Evolutionary conservation across 2,329 filamentous ascomycete species (phyloP), one percentile per base, ranked within the genome.

Genomic region (Chrysoporthe austroafricana): DNA sequence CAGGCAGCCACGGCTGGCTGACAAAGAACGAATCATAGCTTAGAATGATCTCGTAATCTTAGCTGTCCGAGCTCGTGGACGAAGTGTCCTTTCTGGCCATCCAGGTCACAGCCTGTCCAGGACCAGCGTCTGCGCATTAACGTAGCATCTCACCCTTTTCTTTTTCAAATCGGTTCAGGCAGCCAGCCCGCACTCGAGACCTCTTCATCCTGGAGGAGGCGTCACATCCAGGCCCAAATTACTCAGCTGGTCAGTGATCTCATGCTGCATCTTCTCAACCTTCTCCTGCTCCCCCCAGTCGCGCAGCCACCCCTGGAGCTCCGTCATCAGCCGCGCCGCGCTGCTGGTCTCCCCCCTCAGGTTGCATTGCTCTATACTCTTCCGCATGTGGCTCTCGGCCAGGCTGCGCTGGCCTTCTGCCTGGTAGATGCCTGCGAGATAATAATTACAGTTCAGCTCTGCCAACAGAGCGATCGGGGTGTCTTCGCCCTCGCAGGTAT

Each of bases 271-370:
- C 14, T 39, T 42, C 43, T 58, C 62, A 18, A 63, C 62, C 62
- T 62, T 69, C 21, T 48, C 62, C 21, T 65, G 14, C 46, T 69
- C 66, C 3, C 68, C 66, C 68, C 68, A 69, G 18, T 68, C 68
- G 2, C 21, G 18, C 0, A 66, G 52, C 56, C 68, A 59, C 16
- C 56, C 61, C 42, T 69, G 65, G 4, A 69, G 66, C 32, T 68
- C 68, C 42, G 60, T 50, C 48, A 65, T 64, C 26, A 67, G 26
- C 16, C 63, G 46, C 11, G 66, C 62, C 34, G 63, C 62, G 9
- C 44, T 42, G 36, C 52, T 57, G 36, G 62, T 39, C 5, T 59
- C 48, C 3, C 54, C 52, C 32, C 62, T 14, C 34, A 34, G 39
- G 3, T 57, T 39, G 3, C 57, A 62, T 1, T 39, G 60, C 1